These are phyloP conservation scores for Omphalotus guepiniiformis DNA, from an alignment of 768 basidiomycete genomes.

Conservation along the genomic window DNA sequence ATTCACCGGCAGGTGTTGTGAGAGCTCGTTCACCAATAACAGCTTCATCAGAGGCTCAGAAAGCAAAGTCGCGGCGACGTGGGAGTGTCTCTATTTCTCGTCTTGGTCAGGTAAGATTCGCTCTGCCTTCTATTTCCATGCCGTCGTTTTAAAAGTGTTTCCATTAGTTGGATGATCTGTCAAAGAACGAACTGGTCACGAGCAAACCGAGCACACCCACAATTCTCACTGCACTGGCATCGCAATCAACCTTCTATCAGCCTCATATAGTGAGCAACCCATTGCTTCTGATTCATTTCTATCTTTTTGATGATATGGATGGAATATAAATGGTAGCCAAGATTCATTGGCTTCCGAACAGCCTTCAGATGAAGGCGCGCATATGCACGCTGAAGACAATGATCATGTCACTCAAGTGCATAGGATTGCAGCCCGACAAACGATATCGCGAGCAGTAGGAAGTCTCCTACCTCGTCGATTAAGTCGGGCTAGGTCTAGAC, in stretches of 20 bases:
- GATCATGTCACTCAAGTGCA: slow-evolving; percentile 46
- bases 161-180: slow-evolving; percentile 12
- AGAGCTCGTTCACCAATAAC: slow-evolving; percentile 9
- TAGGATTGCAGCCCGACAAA: slow-evolving; percentile 39
- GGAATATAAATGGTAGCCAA: slow-evolving; percentile 21
- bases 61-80: slow-evolving; percentile 34
- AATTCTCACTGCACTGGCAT: slow-evolving; percentile 32
- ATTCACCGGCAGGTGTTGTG: slow-evolving; percentile 12
- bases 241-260: slow-evolving; percentile 46
- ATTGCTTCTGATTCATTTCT: slow-evolving; percentile 22
- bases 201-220: slow-evolving; percentile 26
- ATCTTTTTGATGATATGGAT: slow-evolving; percentile 2
- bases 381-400: slow-evolving; percentile 36
- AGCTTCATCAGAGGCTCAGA: slow-evolving; percentile 20
- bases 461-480: slow-evolving; percentile 43
- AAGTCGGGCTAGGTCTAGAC: slow-evolving; percentile 37
- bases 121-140: slow-evolving; percentile 2
- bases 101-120: slow-evolving; percentile 50
- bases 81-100: slow-evolving; percentile 57
- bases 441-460: slow-evolving; percentile 37
- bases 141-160: slow-evolving; percentile 12
- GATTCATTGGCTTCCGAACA: slow-evolving; percentile 41
- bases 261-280: slow-evolving; percentile 38
- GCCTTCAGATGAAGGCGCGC: slow-evolving; percentile 30
- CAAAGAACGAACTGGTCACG: slow-evolving; percentile 19